Conservation (phyloP, 2,329 filamentous ascomycete species). For the Fusarium pseudonygamai region DNA sequence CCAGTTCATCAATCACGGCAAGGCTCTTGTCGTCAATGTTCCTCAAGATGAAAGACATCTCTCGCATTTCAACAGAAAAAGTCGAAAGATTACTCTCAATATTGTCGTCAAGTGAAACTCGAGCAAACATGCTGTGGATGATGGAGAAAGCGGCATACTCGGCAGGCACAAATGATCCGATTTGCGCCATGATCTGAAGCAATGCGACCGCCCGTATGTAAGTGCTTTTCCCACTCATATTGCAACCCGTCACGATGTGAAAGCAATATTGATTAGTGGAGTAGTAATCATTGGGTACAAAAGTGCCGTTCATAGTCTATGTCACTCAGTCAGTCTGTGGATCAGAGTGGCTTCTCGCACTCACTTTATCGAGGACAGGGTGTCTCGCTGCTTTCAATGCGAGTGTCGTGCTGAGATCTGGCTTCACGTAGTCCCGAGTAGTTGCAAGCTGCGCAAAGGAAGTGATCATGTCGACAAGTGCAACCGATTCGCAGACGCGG, state of each 20-base stretch:
- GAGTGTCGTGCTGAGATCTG: constrained; percentile 73
- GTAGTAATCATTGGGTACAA: constrained; percentile 91
- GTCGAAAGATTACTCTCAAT: constrained; percentile 93
- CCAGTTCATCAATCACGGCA: constrained; percentile 90
- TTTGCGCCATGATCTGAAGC: constrained; percentile 91
- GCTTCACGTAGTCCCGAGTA: constrained; percentile 67
- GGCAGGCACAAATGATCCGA: constrained; percentile 90
- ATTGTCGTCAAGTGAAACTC: constrained; percentile 86
- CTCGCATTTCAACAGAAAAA: constrained; percentile 94
- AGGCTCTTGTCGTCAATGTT: constrained; percentile 83
- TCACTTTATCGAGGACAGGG: constrained; percentile 77
- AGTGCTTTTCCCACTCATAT: constrained; percentile 98
- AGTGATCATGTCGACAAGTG: constrained; percentile 85
- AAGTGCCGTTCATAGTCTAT: constrained; percentile 70
- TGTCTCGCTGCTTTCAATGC: constrained; percentile 80
- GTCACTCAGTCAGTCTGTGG: neutral
- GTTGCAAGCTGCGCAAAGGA: constrained; percentile 81
- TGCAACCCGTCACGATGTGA: constrained; percentile 94
- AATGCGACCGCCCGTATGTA: constrained; percentile 90
- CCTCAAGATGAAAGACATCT: constrained; percentile 89
- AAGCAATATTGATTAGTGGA: constrained; percentile 83
- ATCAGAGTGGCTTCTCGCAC: neutral
- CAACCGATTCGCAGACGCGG: constrained; percentile 85
- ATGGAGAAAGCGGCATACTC: constrained; percentile 84
- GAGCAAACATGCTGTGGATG: constrained; percentile 83